These are phyloP conservation scores for Sporothrix sp. DNA, from an alignment of 2,329 filamentous ascomycete genomes.

Conservation along the genomic window DNA sequence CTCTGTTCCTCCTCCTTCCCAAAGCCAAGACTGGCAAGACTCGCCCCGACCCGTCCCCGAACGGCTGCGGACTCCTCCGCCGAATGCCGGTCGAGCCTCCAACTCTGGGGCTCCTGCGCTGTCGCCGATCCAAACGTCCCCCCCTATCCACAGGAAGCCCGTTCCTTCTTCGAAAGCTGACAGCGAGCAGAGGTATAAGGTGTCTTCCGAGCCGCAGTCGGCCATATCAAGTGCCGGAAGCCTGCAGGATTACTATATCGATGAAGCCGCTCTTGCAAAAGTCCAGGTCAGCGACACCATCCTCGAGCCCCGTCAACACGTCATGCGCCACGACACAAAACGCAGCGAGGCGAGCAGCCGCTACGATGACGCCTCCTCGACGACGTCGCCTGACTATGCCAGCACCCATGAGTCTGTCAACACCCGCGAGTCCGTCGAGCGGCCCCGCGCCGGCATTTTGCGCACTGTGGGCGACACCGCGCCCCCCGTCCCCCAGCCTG, in stretches of 20 bases:
- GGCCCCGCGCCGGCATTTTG: slow-evolving; percentile 67
- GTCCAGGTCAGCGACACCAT: slow-evolving; percentile 12
- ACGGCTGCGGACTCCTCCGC: slow-evolving; percentile 14
- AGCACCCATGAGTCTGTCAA: slow-evolving; percentile 53
- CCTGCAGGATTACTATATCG: slow-evolving; percentile 17
- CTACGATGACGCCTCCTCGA: slow-evolving; percentile 56
- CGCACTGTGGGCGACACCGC: slow-evolving; percentile 61
- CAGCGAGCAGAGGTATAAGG: slow-evolving; percentile 18
- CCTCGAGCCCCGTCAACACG: slow-evolving; percentile 6
- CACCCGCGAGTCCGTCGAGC: slow-evolving; percentile 45
- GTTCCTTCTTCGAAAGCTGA: slow-evolving; percentile 22
- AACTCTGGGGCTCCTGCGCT: slow-evolving; percentile 3
- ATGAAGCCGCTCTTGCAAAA: slow-evolving; percentile 16
- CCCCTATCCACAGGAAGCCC: slow-evolving; percentile 24
- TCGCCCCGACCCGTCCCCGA: not conserved
- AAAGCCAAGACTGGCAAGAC: not conserved
- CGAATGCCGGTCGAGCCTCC: not conserved
- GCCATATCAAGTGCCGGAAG: slow-evolving; percentile 17
- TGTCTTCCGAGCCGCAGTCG: slow-evolving; percentile 16
- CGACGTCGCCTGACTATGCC: slow-evolving; percentile 65
- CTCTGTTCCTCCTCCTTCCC: not conserved
- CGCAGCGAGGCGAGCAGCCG: slow-evolving; percentile 34
- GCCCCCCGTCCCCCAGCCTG: not conserved
- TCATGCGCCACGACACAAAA: slow-evolving; percentile 30
- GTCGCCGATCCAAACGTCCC: slow-evolving; percentile 18